Conservation (phyloP, 164 flowering plant species). For the Aristolochia californica region DNA sequence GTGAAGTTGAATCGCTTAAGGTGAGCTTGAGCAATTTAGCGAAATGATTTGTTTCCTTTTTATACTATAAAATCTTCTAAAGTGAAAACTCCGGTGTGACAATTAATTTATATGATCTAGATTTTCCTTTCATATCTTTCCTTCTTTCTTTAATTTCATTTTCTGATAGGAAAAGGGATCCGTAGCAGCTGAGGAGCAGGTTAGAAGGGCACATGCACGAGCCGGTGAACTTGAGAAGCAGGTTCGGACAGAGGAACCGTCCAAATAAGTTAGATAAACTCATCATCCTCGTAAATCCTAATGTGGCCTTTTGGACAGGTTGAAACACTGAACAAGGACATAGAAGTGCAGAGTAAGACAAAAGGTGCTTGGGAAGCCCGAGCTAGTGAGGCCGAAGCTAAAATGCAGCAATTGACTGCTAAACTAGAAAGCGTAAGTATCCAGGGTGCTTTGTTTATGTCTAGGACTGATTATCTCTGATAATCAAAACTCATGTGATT, state of each 20-base stretch:
- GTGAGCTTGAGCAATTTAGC: conserved; percentile 11
- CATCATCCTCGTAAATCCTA: background rate
- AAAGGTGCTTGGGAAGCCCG: conserved; percentile 44
- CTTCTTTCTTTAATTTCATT: background rate
- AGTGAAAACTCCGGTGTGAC: too few species aligned
- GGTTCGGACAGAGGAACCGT: conserved; percentile 21
- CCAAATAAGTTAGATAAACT: background rate
- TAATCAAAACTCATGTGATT: too few species aligned
- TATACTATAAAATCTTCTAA: too few species aligned
- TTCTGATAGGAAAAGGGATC: conserved; percentile 48
- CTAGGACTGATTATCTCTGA: too few species aligned
- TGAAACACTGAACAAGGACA: conserved; percentile 45
- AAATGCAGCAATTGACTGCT: conserved; percentile 30
- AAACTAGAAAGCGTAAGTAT: conserved; percentile 54
- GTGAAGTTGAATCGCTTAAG: conserved; percentile 37
- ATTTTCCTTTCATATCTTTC: too few species aligned
- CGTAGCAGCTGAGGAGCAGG: conserved; percentile 42
- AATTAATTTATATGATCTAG: too few species aligned
- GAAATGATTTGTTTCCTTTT: background rate
- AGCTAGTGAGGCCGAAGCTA: conserved; percentile 40
- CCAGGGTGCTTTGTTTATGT: background rate
- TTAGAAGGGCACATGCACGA: conserved; percentile 73
- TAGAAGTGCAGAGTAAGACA: conserved; percentile 35
- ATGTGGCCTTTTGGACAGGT: conserved; percentile 27
- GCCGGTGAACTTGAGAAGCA: conserved; percentile 71